Conservation (phyloP, 1,284 basidiomycete genomes). For the Cryptococcus amylolentus region DNA sequence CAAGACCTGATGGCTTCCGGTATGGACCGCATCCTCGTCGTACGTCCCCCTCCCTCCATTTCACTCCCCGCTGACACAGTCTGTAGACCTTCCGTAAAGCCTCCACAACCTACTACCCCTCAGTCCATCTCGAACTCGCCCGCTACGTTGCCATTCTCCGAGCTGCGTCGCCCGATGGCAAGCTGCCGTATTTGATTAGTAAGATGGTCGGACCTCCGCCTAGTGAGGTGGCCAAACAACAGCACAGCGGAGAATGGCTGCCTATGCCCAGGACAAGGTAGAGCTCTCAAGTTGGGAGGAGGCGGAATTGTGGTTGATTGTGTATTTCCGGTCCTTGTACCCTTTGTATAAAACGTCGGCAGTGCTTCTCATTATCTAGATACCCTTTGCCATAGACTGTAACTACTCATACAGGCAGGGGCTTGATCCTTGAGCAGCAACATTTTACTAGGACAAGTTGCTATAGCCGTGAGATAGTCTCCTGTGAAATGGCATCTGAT, state of each 20-base stretch:
- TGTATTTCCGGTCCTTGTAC: no score
- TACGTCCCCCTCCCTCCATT: constrained; percentile 23
- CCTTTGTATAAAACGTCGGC: no score
- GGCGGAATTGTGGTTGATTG: no score
- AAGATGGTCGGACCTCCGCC: constrained; percentile 45
- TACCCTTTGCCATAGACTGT: not conserved
- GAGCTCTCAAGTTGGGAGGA: no score
- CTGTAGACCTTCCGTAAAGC: constrained; percentile 83
- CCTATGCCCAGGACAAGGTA: constrained; percentile 3
- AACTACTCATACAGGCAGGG: no score
- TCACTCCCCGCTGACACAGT: not conserved
- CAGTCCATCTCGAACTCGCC: constrained; percentile 82
- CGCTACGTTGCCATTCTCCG: constrained; percentile 68
- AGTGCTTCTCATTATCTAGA: not conserved
- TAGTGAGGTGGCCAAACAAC: constrained; percentile 18
- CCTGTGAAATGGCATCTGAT: not conserved
- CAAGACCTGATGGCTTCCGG: constrained; percentile 80
- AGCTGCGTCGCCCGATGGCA: constrained; percentile 25
- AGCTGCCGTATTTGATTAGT: constrained; percentile 43
- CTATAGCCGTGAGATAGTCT: not conserved
- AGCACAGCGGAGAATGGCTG: constrained; percentile 6
- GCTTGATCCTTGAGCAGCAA: no score
- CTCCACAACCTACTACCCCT: constrained; percentile 86
- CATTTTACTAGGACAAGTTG: no score
- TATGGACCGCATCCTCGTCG: constrained; percentile 59